Base-by-base conservation (phyloP, 2,329 filamentous ascomycete species). In the Cadophora malorum region DNA sequence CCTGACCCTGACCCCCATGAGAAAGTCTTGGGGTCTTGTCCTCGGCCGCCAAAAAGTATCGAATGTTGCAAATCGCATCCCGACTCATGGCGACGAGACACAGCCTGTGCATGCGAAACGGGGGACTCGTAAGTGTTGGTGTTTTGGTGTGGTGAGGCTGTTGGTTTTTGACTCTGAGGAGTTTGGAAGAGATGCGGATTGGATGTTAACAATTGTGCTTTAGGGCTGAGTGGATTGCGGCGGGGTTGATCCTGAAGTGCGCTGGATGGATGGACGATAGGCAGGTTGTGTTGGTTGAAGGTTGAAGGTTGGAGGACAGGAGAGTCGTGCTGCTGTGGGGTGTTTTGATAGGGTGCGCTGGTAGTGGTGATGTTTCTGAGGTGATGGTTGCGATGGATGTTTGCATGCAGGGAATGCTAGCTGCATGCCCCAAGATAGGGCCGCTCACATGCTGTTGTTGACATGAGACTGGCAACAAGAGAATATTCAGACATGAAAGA, bases 31-130 rank as follows among this genome's bases (percentile, higher is more conserved):
- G 9, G 14, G 33, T 23, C 31, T 33, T 38, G 33, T 33, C 7
- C 55, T 14, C 12, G 31, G 19, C 53, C 21, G 23, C 31, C 9
- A 16, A 12, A 58, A 38, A 21, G 56, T 41, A 59, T 38, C 55
- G 33, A 58, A 38, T 23, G 52, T 28, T 59, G 56, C 33, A 41
- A 59, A 59, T 59, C 56, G 56, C 56, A 41, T 59, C 56, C 56
- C 35, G 35, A 19, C 12, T 41, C 33, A 38, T 59, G 35, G 33
- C 33, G 16, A 16, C 33, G 56, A 59, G 56, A 59, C 55, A 58
- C 10, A 55, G 52, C 25, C 56, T 60, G 33, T 45, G 35, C 25
- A 31, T 61, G 58, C 38, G 38, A 47, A 49, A 61, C 47, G 23
- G 21, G 33, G 59, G 21, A 50, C 25, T 33, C 41, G 59, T 33